Base-by-base conservation (phyloP, 345 rosid species). In the Eucalyptus sideroxylon region DNA sequence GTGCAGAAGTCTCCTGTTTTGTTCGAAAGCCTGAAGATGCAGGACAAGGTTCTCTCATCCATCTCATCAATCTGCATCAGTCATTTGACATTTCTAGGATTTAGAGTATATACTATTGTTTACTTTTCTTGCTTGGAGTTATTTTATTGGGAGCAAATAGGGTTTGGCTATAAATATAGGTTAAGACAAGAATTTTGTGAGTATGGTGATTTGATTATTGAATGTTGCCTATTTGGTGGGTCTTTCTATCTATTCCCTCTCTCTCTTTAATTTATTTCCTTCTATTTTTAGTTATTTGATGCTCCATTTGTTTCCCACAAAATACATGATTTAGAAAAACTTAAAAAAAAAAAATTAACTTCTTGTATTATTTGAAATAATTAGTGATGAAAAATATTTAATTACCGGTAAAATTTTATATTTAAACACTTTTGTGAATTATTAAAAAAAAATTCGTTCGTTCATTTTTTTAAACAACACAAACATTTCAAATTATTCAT, bases 331-430 rank as follows among this genome's bases (percentile, higher is more conserved):
- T n/a, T n/a, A n/a, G 19, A 65, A 65, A 65, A 65, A 0, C 5
- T 4, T n/a, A n/a, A n/a, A n/a, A 34, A 47, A 10, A 50, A 2
- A 14, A 7, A 65, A 15, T 30, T 65, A 65, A n/a, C 1, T 0
- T 4, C 1, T n/a, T 65, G 6, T 65, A 16, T 65, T 65, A 31
- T n/a, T 65, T n/a, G 11, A n/a, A 65, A n/a, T 65, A 65, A 65
- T 65, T 65, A n/a, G 19, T 65, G 3, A 65, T 65, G 1, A 65
- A 16, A 30, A n/a, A 8, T n/a, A n/a, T 15, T n/a, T n/a, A n/a
- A 15, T n/a, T n/a, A 4, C 0, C 0, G 0, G 3, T 15, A 16
- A 65, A n/a, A n/a, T 27, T n/a, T 65, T 8, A 65, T 15, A 16
- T 65, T 8, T 65, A 2, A n/a, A 65, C 0, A n/a, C 0, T n/a